Evolutionary conservation across 2,329 filamentous ascomycete species (phyloP).

Genomic region (Fusarium metavorans): DNA sequence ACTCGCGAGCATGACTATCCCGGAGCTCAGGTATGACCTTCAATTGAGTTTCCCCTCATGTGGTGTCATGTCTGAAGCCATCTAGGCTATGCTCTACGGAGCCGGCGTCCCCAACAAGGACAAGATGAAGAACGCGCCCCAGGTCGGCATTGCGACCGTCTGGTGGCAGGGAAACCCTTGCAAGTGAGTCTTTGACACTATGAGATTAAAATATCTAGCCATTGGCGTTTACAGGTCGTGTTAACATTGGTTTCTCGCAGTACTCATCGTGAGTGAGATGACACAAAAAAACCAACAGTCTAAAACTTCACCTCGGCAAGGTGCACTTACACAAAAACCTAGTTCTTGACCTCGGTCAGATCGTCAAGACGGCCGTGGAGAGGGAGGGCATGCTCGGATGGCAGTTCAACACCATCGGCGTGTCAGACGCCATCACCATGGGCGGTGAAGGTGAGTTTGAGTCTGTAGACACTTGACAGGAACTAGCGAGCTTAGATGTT

Average conservation of each 20-base stretch:
- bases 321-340: conserved; percentile 39
- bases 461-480: too few species aligned
- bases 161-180: conserved; percentile 99
- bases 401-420: conserved; percentile 92
- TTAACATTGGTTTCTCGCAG: conserved; percentile 35
- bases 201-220: background rate
- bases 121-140: conserved; percentile 89
- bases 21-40: conserved; percentile 78
- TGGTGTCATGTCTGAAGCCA: background rate
- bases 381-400: conserved; percentile 91
- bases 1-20: conserved; percentile 92
- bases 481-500: background rate
- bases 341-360: conserved; percentile 89
- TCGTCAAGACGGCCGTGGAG: conserved; percentile 84
- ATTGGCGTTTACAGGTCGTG: background rate
- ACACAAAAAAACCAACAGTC: background rate
- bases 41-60: background rate
- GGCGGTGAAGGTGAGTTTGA: conserved; percentile 79
- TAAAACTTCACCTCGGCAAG: background rate
- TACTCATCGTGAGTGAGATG: conserved; percentile 55
- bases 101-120: conserved; percentile 87
- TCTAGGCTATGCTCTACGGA: conserved; percentile 91
- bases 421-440: conserved; percentile 96
- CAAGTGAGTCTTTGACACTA: conserved; percentile 72
- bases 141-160: conserved; percentile 90